A percentile compares a stretch with the other conserved stretches of the same genome.
Conservation (phyloP, 352 stramenopile genomes). For the Ochromonadaceae sp. region DNA sequence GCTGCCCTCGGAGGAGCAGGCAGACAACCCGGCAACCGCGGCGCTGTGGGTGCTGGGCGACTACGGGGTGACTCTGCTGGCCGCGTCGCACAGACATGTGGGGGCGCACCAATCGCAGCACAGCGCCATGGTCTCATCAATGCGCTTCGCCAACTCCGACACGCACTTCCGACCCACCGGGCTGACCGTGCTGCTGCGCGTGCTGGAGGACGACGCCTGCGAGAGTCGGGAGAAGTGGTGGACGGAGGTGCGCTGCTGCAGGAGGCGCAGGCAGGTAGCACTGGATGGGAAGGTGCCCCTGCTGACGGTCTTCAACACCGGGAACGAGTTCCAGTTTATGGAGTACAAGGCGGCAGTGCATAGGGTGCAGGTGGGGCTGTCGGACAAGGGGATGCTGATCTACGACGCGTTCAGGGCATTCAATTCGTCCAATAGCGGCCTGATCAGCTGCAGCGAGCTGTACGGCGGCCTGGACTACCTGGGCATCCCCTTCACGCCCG, state of each 20-base stretch:
- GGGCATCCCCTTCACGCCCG: slow-evolving; percentile 33
- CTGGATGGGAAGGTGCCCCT: slow-evolving; percentile 70
- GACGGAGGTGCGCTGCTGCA: slow-evolving; percentile 65
- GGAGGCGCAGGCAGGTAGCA: slow-evolving; percentile 64
- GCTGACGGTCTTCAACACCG: slow-evolving; percentile 88
- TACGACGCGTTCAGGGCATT: slow-evolving; percentile 68
- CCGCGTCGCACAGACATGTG: slow-evolving; percentile 49
- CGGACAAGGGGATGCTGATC: slow-evolving; percentile 51
- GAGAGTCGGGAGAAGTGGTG: slow-evolving; percentile 54
- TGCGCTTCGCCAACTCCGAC: slow-evolving; percentile 95
- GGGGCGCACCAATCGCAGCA: slow-evolving; percentile 51
- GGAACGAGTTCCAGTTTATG: slow-evolving; percentile 88
- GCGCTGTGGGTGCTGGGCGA: slow-evolving; percentile 37
- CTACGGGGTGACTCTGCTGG: slow-evolving; percentile 39
- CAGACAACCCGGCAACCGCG: background rate
- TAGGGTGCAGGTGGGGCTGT: background rate
- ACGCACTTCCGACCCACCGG: slow-evolving; percentile 90
- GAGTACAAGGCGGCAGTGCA: slow-evolving; percentile 49
- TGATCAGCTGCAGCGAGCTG: slow-evolving; percentile 60
- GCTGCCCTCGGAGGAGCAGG: background rate
- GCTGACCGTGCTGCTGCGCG: slow-evolving; percentile 46
- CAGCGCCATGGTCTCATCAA: slow-evolving; percentile 58
- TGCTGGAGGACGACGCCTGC: slow-evolving; percentile 47
- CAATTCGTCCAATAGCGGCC: slow-evolving; percentile 60
- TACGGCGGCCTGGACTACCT: slow-evolving; percentile 64